Evolutionary conservation across 371 early-diverging fungal genomes (phyloP), one percentile per base, ranked within the genome.

Genomic region (Haplosporangium sp.): DNA sequence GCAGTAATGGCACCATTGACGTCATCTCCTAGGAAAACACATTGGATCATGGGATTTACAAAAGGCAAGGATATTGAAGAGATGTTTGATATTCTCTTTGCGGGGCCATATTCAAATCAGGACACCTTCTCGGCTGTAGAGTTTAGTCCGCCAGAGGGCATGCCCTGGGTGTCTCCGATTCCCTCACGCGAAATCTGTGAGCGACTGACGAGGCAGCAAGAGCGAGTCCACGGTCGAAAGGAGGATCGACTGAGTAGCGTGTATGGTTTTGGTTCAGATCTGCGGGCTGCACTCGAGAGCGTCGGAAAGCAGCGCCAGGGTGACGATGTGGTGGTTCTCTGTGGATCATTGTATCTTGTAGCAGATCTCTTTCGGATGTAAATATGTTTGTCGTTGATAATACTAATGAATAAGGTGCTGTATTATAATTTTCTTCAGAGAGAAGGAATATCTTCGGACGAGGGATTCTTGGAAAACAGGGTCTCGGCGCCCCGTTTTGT

Each of bases 261-360:
- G 6, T 46, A 67, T 9, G 75, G 62, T 23, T 79, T 65, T 69
- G 57, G 59, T 14, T 36, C 37, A 3, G 57, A 69, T 23, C 57
- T 84, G 57, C 36, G 29, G 37, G 80, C 76, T 3, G 85, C 81
- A 7, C 55, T 84, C 14, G 59, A 37, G 23, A 47, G 66, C 66
- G 69, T 75, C 13, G 69, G 76, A 5, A 42, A 37, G 18, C 54
- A 36, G 52, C 59, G 65, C 3, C 36, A 80, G 18, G 70, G 80
- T 4, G 62, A 59, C 14, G 85, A 82, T 41, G 40, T 90, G 9
- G 86, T 92, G 12, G 92, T 94, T 5, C 67, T 94, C 1, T 94
- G 94, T 80, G 96, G 96, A 9, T 94, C 95, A 8, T 83, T 95
- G 21, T 96, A 96, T 70, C 82, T 96, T n/a, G 92, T 92, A 5